Conservation (phyloP, 768 basidiomycete species). For the Cyathus striatus region DNA sequence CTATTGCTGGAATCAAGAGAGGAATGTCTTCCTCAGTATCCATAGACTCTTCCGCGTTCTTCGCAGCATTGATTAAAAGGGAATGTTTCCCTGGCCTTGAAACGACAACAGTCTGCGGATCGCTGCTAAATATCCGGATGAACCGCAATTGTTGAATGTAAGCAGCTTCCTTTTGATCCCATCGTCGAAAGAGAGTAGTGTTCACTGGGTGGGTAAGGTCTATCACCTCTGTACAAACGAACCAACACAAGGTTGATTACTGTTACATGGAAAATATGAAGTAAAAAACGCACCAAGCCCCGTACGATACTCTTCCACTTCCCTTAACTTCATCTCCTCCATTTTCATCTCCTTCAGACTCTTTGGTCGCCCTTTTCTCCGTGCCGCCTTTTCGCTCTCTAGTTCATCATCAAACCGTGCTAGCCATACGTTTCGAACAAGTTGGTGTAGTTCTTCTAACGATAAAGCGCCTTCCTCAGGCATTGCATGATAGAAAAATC, state of each 20-base stretch:
- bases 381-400: conserved; percentile 49
- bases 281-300: conserved; percentile 60
- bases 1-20: background rate
- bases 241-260: conserved; percentile 4
- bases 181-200: conserved; percentile 65
- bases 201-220: conserved; percentile 74
- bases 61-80: conserved; percentile 16
- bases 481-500: conserved; percentile 71
- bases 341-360: conserved; percentile 60
- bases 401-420: conserved; percentile 65
- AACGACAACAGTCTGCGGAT: conserved; percentile 41
- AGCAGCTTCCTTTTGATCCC: conserved; percentile 74
- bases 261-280: background rate
- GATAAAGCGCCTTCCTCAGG: conserved; percentile 56
- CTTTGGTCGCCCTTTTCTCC: conserved; percentile 75
- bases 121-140: conserved; percentile 64
- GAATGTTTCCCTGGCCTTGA: conserved; percentile 59
- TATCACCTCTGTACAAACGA: conserved; percentile 51
- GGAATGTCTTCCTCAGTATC: conserved; percentile 10
- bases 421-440: conserved; percentile 69
- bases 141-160: conserved; percentile 71
- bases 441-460: conserved; percentile 58
- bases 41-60: conserved; percentile 6
- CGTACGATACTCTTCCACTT: conserved; percentile 70
- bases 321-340: conserved; percentile 66